Evolutionary conservation across 306 rosid genomes (phyloP).

Genomic region (Arachis stenosperma): DNA sequence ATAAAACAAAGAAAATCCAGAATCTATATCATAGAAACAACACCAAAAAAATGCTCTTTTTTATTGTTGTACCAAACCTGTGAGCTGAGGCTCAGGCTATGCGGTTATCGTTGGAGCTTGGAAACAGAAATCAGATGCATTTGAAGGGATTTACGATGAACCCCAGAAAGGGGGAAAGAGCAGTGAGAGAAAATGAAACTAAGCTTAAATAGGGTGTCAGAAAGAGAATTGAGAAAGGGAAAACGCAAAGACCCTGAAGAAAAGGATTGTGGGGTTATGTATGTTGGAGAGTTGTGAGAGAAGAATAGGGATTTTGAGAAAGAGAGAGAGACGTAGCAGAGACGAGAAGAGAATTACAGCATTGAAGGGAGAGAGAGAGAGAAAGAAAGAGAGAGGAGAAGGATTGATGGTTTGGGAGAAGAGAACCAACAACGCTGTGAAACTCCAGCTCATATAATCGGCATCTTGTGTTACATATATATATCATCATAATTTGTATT

Average conservation of each 20-base stretch:
- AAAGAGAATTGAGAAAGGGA: constrained; percentile 31
- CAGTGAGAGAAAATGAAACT: constrained; percentile 46
- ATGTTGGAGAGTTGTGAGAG: constrained; percentile 35
- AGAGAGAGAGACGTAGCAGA: constrained; percentile 19
- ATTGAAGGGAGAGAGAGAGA: constrained; percentile 32
- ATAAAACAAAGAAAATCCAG: constrained; percentile 42
- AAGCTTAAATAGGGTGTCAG: constrained; percentile 36
- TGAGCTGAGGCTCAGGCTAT: constrained; percentile 48
- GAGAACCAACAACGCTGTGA: constrained; percentile 46
- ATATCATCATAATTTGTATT: neutral
- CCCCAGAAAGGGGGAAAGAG: neutral
- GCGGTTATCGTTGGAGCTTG: constrained; percentile 39
- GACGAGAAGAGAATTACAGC: constrained; percentile 57
- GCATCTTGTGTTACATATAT: neutral
- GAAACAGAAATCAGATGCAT: constrained; percentile 47
- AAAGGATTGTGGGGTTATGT: constrained; percentile 56
- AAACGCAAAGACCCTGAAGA: constrained; percentile 63
- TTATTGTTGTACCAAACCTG: constrained; percentile 36
- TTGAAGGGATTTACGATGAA: constrained; percentile 39
- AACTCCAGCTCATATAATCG: constrained; percentile 58
- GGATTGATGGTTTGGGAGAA: constrained; percentile 40
- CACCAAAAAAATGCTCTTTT: constrained; percentile 33
- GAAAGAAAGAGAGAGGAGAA: neutral
- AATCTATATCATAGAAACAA: constrained; percentile 34
- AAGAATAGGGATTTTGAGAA: constrained; percentile 12